phyloP scores from a whole-genome alignment of 2,329 filamentous ascomycete genomes.

The Lasiodiplodia gonubiensis region DNA sequence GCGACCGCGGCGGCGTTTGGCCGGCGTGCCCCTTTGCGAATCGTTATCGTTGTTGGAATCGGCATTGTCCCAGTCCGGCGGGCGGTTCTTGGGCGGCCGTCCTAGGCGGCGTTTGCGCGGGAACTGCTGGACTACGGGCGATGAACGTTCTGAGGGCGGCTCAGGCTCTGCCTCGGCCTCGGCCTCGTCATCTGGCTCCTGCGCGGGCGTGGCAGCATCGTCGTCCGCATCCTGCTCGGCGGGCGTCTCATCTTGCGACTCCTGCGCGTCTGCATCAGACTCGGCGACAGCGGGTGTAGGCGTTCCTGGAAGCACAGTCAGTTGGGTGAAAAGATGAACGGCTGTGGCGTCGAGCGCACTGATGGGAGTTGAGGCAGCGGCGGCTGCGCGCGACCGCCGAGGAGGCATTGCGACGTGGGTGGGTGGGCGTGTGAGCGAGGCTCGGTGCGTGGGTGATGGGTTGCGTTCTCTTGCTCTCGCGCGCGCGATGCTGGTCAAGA shows the following conservation, averaged over 20 bases:
- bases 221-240: constrained; percentile 44
- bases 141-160: constrained; percentile 50
- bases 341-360: neutral
- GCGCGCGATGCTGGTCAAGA: constrained; percentile 14
- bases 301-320: constrained; percentile 33
- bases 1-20: constrained; percentile 56
- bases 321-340: neutral
- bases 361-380: constrained; percentile 26
- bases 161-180: constrained; percentile 48
- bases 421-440: neutral
- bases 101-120: constrained; percentile 77
- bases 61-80: constrained; percentile 75
- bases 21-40: constrained; percentile 56
- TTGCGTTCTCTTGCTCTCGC: constrained; percentile 8
- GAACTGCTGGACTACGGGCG: constrained; percentile 63
- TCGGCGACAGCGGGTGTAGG: constrained; percentile 38
- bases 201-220: constrained; percentile 48
- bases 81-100: constrained; percentile 82
- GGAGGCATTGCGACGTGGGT: constrained; percentile 22
- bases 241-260: constrained; percentile 41
- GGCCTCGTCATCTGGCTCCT: constrained; percentile 55
- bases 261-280: constrained; percentile 32
- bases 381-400: constrained; percentile 27
- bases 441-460: constrained; percentile 7
- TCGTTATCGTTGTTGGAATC: constrained; percentile 55